Evolutionary conservation across 2,329 filamentous ascomycete species (phyloP).

Genomic region (Pyrenochaeta sp.): DNA sequence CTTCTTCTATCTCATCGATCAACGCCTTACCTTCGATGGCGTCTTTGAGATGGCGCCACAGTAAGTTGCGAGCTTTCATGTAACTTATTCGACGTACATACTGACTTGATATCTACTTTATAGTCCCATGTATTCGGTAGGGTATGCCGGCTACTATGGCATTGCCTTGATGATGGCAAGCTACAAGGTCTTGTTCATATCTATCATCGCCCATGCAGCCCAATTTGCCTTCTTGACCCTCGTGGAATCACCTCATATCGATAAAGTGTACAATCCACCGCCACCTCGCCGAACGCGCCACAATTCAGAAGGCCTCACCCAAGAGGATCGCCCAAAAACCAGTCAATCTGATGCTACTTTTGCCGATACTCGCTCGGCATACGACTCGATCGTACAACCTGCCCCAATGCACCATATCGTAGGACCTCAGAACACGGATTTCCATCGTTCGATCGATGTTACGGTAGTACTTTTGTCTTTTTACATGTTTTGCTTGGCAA

Average conservation of each 20-base stretch:
- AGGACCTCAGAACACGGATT: constrained; percentile 82
- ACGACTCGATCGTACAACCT: constrained; percentile 62
- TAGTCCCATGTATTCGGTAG: constrained; percentile 50
- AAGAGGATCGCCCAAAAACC: constrained; percentile 49
- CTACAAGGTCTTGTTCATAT: constrained; percentile 97
- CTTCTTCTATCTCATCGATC: constrained; percentile 98
- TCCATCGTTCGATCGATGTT: constrained; percentile 86
- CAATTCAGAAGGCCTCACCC: constrained; percentile 49
- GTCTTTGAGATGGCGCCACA: constrained; percentile 98
- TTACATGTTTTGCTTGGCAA: constrained; percentile 77
- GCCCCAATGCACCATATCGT: constrained; percentile 82
- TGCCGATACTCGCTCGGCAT: constrained; percentile 47
- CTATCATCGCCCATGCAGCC: constrained; percentile 89
- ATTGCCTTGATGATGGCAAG: constrained; percentile 98
- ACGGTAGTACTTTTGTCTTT: constrained; percentile 78
- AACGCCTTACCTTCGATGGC: constrained; percentile 96
- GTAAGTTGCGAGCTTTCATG: constrained; percentile 13
- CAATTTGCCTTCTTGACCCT: constrained; percentile 92
- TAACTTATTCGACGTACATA: background rate
- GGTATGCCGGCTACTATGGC: constrained; percentile 97
- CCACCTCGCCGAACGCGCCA: constrained; percentile 73
- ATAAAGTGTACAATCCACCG: constrained; percentile 95
- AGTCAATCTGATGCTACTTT: constrained; percentile 49
- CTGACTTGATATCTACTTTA: constrained; percentile 11
- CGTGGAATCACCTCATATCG: constrained; percentile 97